Conservation (phyloP, 208 protist species). For the Acanthamoeba culbertsoni region DNA sequence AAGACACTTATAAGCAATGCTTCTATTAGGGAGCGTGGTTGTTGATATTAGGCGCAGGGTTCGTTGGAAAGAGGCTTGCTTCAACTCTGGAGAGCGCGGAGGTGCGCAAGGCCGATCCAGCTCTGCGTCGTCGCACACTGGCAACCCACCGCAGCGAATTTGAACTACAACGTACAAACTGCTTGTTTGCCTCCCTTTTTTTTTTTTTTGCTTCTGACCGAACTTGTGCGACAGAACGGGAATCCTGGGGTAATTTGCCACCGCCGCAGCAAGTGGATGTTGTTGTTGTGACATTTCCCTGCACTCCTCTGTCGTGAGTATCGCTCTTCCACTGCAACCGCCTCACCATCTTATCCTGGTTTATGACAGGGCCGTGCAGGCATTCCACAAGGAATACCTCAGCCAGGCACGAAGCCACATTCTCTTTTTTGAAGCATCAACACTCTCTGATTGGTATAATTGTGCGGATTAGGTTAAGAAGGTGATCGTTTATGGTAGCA, state of each 20-base stretch:
- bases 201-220: neutral
- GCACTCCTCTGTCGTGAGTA: neutral
- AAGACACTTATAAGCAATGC: too few species aligned
- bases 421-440: neutral
- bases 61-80: neutral
- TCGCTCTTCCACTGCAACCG: neutral
- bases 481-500: slow-evolving; percentile 9
- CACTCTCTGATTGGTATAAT: neutral
- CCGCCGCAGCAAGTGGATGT: neutral
- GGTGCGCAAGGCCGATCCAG: neutral
- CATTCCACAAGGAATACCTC: neutral
- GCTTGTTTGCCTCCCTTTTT: neutral
- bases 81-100: neutral
- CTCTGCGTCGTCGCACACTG: neutral
- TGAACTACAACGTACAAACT: neutral
- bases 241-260: neutral
- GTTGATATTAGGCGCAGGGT: neutral
- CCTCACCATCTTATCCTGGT: neutral
- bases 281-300: neutral
- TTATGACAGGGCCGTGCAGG: neutral
- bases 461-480: neutral
- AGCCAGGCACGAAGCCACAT: neutral
- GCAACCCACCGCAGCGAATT: slow-evolving; percentile 16
- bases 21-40: neutral
- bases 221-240: neutral